Conservation (phyloP, 352 stramenopile genomes). For the Phytopythium montanum region DNA sequence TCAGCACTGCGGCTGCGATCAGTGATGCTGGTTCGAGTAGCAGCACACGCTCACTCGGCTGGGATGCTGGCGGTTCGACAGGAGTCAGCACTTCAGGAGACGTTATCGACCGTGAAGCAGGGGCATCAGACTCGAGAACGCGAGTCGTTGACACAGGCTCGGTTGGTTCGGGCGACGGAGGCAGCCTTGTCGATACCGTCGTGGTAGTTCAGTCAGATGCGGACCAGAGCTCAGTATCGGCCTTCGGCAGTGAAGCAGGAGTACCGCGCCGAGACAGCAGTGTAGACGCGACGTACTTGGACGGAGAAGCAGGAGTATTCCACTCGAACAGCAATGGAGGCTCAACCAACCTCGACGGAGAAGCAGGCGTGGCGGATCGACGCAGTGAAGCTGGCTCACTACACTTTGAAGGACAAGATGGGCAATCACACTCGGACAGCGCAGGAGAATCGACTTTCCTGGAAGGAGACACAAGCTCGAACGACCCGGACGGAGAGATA, state of each 20-base stretch:
- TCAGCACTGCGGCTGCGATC: neutral
- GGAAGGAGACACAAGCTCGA: neutral
- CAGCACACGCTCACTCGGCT: neutral
- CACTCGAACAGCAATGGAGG: neutral
- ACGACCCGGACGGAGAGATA: neutral
- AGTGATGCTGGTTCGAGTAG: neutral
- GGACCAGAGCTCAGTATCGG: too few species aligned
- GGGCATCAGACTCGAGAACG: neutral
- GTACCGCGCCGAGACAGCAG: neutral
- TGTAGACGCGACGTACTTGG: neutral
- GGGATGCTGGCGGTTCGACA: neutral
- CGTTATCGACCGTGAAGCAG: neutral
- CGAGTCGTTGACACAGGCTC: neutral
- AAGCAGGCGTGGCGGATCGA: neutral
- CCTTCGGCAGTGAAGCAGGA: neutral
- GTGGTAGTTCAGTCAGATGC: too few species aligned
- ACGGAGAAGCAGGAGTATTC: neutral
- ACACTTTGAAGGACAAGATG: too few species aligned
- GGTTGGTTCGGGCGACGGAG: too few species aligned
- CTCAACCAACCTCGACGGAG: neutral
- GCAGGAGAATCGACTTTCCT: neutral
- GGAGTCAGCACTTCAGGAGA: neutral
- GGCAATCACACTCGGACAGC: neutral
- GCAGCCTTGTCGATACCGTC: too few species aligned
- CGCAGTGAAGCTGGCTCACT: too few species aligned